Percentiles rank a stretch among this genome's conserved stretches.
Conservation (phyloP, 805 yeast genomes). For the Barnettozyma pratensis region DNA sequence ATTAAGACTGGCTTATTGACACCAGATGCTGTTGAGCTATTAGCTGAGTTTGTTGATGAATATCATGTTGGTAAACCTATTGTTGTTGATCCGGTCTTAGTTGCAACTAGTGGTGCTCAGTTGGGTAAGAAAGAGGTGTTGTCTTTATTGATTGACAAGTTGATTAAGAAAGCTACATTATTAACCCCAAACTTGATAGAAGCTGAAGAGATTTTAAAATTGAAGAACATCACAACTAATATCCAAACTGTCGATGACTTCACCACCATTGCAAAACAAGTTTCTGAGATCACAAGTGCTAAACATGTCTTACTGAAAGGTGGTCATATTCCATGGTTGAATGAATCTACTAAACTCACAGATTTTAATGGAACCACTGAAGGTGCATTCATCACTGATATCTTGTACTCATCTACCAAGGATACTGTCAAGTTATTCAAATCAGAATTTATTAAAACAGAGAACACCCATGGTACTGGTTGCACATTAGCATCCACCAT, state of each 20-base stretch:
- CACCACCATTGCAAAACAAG: conserved; percentile 31
- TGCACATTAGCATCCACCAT: conserved; percentile 82
- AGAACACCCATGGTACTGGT: conserved; percentile 84
- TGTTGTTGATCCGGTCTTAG: conserved; percentile 81
- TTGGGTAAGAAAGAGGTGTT: conserved; percentile 47
- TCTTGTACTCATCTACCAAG: conserved; percentile 41
- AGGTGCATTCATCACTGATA: conserved; percentile 39
- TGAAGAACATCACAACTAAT: conserved; percentile 25
- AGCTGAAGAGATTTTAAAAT: conserved; percentile 40
- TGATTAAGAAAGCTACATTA: conserved; percentile 51
- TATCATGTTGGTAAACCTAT: conserved; percentile 32
- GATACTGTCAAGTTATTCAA: conserved; percentile 38
- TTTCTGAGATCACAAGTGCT: conserved; percentile 38
- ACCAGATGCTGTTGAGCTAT: conserved; percentile 43
- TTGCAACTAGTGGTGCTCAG: conserved; percentile 69
- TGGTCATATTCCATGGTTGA: conserved; percentile 58
- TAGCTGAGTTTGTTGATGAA: conserved; percentile 32
- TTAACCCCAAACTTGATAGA: conserved; percentile 76
- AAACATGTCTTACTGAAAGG: conserved; percentile 67
- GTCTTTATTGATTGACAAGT: conserved; percentile 33
- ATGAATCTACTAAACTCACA: background rate
- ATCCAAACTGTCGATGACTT: conserved; percentile 37
- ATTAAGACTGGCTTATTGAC: conserved; percentile 81
- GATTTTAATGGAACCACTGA: conserved; percentile 9
- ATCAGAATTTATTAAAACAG: conserved; percentile 41